Evolutionary conservation across 768 basidiomycete species (phyloP).

Genomic region (Naganishia antarctica): DNA sequence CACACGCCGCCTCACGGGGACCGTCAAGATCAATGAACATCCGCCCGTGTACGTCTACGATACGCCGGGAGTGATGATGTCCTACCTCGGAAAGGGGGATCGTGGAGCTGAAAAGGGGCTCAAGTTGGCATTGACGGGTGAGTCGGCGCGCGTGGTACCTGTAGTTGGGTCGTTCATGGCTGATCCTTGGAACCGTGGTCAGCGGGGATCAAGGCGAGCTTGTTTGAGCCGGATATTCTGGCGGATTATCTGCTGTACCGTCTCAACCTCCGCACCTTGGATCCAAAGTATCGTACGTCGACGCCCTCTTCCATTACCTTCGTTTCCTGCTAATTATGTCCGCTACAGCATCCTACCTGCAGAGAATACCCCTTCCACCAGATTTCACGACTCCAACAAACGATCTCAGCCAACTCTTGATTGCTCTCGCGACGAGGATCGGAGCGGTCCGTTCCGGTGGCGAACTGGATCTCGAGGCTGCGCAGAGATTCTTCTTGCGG

Average conservation of each 20-base stretch:
- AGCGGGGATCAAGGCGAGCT: conserved; percentile 76
- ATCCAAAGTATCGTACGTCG: conserved; percentile 2
- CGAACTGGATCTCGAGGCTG: conserved; percentile 63
- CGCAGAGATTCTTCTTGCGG: conserved; percentile 72
- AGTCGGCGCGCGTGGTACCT: conserved; percentile 14
- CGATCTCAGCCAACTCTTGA: conserved; percentile 64
- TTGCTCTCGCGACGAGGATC: conserved; percentile 65
- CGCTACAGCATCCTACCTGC: conserved; percentile 30
- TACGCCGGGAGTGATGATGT: conserved; percentile 94
- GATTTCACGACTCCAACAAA: conserved; percentile 57
- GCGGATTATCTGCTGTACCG: conserved; percentile 82
- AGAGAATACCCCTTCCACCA: conserved; percentile 51
- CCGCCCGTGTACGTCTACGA: conserved; percentile 87
- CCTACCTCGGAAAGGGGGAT: conserved; percentile 80
- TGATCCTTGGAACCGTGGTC: no score
- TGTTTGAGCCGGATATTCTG: conserved; percentile 78
- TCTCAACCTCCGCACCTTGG: conserved; percentile 58
- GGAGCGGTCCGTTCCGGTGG: conserved; percentile 79
- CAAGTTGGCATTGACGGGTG: conserved; percentile 88
- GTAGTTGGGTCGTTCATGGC: neutral
- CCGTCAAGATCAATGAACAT: conserved; percentile 72
- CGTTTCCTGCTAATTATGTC: neutral
- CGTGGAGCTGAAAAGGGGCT: conserved; percentile 84
- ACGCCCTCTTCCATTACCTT: neutral
- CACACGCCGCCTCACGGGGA: conserved; percentile 81